These are phyloP conservation scores for Wickerhamiella infanticola DNA, from an alignment of 1,139 yeast species.

Conservation along the genomic window DNA sequence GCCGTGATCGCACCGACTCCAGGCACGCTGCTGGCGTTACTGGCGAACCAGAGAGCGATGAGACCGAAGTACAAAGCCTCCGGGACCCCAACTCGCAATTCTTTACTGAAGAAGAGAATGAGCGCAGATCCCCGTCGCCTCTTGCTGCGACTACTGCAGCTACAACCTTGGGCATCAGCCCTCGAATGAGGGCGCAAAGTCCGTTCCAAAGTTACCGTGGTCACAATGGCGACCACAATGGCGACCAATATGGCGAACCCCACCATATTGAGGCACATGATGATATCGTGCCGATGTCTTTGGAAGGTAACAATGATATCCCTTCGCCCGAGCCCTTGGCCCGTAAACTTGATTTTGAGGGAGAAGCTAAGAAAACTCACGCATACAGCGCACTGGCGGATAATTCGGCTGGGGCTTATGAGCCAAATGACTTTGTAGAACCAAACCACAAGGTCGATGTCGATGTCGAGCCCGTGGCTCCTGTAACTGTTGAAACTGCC, in stretches of 20 bases:
- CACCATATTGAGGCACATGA: background rate
- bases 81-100: too few relatives aligned
- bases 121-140: background rate
- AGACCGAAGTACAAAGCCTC: too few relatives aligned
- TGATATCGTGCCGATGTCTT: background rate
- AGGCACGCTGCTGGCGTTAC: constrained; percentile 23
- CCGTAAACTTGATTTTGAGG: background rate
- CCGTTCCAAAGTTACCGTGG: background rate
- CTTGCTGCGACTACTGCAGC: constrained; percentile 13
- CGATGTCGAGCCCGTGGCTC: too few relatives aligned
- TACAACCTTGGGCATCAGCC: constrained; percentile 5
- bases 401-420: too few relatives aligned
- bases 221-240: background rate
- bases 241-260: background rate
- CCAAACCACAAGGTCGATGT: too few relatives aligned
- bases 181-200: background rate
- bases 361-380: background rate
- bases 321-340: background rate
- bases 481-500: too few relatives aligned
- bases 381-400: background rate
- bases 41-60: background rate
- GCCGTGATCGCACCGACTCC: constrained; percentile 29
- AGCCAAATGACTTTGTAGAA: too few relatives aligned
- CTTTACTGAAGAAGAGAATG: too few relatives aligned
- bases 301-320: background rate